Evolutionary conservation across 2,329 filamentous ascomycete species (phyloP).

Genomic region (Teratosphaeria gauchensis): DNA sequence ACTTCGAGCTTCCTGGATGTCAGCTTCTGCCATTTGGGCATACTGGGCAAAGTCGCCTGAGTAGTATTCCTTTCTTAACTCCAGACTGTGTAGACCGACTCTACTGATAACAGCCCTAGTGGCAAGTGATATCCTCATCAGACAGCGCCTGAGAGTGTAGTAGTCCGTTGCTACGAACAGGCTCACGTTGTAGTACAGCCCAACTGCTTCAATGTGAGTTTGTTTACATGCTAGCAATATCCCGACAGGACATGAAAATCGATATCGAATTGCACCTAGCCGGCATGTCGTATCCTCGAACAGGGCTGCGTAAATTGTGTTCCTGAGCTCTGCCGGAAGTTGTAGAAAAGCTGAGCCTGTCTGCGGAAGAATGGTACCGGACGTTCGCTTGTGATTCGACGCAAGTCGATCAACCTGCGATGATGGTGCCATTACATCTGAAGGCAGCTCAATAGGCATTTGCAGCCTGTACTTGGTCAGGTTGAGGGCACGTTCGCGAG

Average conservation of each 20-base stretch:
- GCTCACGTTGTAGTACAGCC: background rate
- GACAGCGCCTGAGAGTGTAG: background rate
- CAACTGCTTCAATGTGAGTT: background rate
- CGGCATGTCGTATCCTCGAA: background rate
- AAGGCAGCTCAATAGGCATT: background rate
- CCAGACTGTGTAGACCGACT: background rate
- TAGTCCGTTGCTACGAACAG: background rate
- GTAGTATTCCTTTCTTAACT: background rate
- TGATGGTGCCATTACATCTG: background rate
- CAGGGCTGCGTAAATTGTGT: background rate
- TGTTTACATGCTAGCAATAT: background rate
- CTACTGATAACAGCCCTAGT: background rate
- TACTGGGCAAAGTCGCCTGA: background rate
- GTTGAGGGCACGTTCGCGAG: background rate
- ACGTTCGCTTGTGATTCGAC: background rate
- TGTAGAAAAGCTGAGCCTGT: background rate
- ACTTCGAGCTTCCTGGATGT: background rate
- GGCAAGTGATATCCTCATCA: background rate
- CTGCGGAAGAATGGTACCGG: background rate
- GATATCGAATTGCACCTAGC: background rate
- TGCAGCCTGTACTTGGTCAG: background rate
- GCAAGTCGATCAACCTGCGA: background rate
- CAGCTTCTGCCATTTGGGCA: background rate
- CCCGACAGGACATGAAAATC: background rate
- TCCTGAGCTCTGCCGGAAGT: background rate